Base-by-base conservation (phyloP, 2,329 filamentous ascomycete species). In the Colletotrichum neosansevieriae region DNA sequence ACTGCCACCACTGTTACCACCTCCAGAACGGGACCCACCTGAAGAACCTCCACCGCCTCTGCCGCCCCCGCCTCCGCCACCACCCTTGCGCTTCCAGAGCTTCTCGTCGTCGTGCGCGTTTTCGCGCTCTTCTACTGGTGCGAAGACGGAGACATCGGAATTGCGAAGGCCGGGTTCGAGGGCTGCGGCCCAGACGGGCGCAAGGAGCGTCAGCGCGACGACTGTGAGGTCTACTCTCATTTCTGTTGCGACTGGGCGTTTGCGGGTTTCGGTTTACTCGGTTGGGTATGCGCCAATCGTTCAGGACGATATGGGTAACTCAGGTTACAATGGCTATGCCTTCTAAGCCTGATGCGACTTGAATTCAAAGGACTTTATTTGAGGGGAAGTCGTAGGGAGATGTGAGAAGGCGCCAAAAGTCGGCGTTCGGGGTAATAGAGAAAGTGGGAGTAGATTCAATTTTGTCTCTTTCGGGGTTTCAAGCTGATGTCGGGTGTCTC, bases 61-160 rank as follows among this genome's bases (percentile, higher is more conserved):
- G 29, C 78, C 73, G 15, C 79, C 80, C 56, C 86, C 85, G 11
- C 85, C 79, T 9, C 86, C 86, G 6, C 88, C 88, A 54, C 88
- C 88, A 40, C 88, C 88, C 73, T 86, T 86, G 71, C 88, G 83
- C 80, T 88, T 89, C 80, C 82, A 89, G 21, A 90, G 77, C 36
- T 88, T 82, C 60, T 84, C 76, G 60, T 77, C 74, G 12, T 70
- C 45, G 4, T 58, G 38, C 6, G 57, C 34, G 58, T 67, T 47
- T 32, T 68, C 57, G 49, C 67, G 53, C 40, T 79, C 73, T 29
- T 36, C 50, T 58, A 63, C 53, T 9, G 67, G 63, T 24, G 63
- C 63, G 51, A 68, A 49, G n/a, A 62, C 40, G 3, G 63, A 45
- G 24, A 68, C 63, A 5, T 67, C 63, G 40, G 67, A 69, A 29